Evolutionary conservation across 2,329 filamentous ascomycete genomes (phyloP), one percentile per base, ranked within the genome.

Genomic region (Arachnopeziza araneosa): DNA sequence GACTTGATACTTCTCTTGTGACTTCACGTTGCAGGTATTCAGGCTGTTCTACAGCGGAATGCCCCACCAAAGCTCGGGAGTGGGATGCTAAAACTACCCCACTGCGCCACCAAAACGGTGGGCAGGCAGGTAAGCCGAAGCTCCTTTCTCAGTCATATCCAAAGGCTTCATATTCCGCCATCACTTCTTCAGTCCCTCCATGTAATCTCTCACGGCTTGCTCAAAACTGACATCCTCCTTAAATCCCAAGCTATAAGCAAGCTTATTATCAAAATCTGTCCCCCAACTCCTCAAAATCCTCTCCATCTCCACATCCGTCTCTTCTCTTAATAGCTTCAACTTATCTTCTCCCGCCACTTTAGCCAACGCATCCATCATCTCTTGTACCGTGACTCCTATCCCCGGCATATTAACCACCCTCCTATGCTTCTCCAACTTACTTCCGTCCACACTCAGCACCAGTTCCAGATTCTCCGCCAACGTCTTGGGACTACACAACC

Each of bases 281-380:
- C 82, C 79, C 84, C 84, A 87, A 61, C 82, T 83, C 64, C 82
- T 77, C 70, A 87, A 72, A 60, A 87, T 84, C 64, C 76, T 75
- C 72, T 85, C 83, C 60, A 82, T 74, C 24, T 74, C 79, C 30
- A 77, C 76, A 66, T 84, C 79, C 60, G 77, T 79, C 71, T 80
- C 79, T 71, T 87, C 83, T 66, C 74, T 77, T 21, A 87, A 72
- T 17, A 82, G 72, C 57, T 72, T 72, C 66, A 85, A 68, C 69
- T 77, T 80, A 55, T 85, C 80, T 70, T 78, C 75, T 0, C 84
- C 84, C 10, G 80, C 84, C 52, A 83, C 75, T 65, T 77, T 78
- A 55, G 77, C 79, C 65, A 87, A 69, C 24, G 80, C 82, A 69
- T 85, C 82, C 74, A 85, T 75, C 74, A 86, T 78, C 67, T 86